A percentile compares a stretch with the other conserved stretches of the same genome.
Conservation (phyloP, 331 rosid species). For the Quercus tomentella region DNA sequence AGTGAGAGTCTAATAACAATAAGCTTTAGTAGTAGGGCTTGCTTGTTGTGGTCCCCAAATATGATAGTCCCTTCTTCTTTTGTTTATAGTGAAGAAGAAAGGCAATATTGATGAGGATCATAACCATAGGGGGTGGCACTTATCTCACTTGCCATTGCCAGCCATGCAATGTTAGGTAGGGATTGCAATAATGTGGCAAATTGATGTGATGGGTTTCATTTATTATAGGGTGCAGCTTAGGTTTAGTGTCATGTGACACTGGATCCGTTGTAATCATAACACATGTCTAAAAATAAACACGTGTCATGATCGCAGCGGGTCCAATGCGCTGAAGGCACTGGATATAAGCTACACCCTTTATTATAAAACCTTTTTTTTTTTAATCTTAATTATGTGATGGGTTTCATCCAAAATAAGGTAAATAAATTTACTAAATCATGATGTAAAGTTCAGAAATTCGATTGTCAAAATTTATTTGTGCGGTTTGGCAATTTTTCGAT, state of each 20-base stretch:
- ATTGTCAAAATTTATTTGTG: neutral
- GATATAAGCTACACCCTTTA: too few species aligned
- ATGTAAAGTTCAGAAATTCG: neutral
- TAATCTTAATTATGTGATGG: neutral
- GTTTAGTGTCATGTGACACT: too few species aligned
- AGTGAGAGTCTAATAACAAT: too few species aligned
- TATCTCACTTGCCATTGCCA: constrained; percentile 43
- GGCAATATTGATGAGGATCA: constrained; percentile 26
- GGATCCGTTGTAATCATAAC: too few species aligned
- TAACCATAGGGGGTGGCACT: constrained; percentile 21
- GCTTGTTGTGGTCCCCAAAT: neutral
- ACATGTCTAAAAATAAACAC: accelerated
- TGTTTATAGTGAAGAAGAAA: neutral
- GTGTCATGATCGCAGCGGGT: too few species aligned
- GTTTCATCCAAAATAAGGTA: neutral
- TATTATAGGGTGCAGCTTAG: neutral
- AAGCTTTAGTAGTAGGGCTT: neutral
- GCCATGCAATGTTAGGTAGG: constrained; percentile 45
- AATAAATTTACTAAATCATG: neutral
- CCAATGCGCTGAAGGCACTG: accelerated
- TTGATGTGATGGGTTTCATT: constrained; percentile 27
- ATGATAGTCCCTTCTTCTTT: neutral
- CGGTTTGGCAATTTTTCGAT: neutral
- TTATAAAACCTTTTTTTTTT: neutral
- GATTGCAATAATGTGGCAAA: constrained; percentile 24